Evolutionary conservation across 345 rosid species (phyloP).

Genomic region (Arabis alpina): DNA sequence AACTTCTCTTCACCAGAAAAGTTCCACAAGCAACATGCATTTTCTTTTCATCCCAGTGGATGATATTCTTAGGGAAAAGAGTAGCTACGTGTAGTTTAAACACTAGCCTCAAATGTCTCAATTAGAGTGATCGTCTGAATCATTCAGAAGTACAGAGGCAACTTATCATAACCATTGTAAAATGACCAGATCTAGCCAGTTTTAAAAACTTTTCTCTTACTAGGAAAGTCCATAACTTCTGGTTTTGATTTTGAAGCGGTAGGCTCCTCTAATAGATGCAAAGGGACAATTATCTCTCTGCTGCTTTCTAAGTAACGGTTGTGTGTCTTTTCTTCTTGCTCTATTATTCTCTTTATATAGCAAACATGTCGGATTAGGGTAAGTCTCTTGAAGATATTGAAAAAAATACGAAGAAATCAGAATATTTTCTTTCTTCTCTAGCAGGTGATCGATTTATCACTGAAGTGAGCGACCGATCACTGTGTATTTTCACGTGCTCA

Average conservation of each 20-base stretch:
- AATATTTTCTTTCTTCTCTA: no score
- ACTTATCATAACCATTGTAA: constrained; percentile 50
- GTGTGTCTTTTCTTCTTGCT: no score
- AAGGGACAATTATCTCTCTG: not conserved
- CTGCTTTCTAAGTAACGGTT: no score
- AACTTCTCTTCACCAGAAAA: constrained; percentile 44
- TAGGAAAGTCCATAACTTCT: constrained; percentile 40
- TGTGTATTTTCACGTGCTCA: no score
- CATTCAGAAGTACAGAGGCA: constrained; percentile 75
- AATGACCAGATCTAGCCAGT: constrained; percentile 70
- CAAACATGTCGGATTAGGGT: no score
- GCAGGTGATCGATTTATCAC: no score
- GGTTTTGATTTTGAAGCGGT: not conserved
- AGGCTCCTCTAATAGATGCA: no score
- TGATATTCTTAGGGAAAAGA: constrained; percentile 49
- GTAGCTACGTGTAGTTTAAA: constrained; percentile 52
- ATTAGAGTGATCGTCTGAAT: constrained; percentile 50
- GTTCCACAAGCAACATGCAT: constrained; percentile 75
- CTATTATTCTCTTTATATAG: no score
- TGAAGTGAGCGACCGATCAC: no score
- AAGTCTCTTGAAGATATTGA: no score
- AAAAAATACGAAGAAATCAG: no score
- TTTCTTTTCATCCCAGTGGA: constrained; percentile 45
- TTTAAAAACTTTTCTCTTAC: constrained; percentile 49
- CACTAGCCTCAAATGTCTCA: constrained; percentile 21